Percentiles rank a stretch among this genome's conserved stretches.
These are phyloP conservation scores for Nidularia pulvinata DNA, from an alignment of 768 basidiomycete species.

Conservation along the genomic window DNA sequence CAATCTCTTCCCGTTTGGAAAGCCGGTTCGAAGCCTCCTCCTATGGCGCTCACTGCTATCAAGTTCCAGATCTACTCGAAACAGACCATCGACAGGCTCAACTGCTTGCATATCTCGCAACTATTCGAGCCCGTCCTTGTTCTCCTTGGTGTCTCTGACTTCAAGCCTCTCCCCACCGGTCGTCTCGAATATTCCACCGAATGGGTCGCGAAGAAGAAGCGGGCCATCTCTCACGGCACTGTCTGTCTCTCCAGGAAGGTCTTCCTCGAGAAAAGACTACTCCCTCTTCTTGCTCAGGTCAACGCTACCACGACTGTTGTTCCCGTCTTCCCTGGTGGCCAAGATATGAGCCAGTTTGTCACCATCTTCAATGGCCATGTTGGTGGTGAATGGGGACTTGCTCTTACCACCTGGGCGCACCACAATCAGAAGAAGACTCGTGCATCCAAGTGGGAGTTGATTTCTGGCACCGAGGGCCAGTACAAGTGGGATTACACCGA, in stretches of 20 bases:
- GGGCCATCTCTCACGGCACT: constrained; percentile 7
- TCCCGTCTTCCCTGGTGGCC: constrained; percentile 2
- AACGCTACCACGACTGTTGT: constrained; percentile 5
- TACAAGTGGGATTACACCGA: constrained; percentile 9
- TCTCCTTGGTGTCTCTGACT: constrained; percentile 1
- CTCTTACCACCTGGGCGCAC: constrained; percentile 9
- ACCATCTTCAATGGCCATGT: constrained; percentile 9
- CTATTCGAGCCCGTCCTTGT: neutral
- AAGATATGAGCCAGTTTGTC: constrained; percentile 3
- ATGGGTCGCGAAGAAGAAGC: neutral
- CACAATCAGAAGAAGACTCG: constrained; percentile 1
- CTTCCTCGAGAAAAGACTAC: constrained; percentile 12
- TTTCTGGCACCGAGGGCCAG: constrained; percentile 1
- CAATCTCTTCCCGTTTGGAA: constrained; percentile 10
- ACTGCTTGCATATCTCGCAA: constrained; percentile 1
- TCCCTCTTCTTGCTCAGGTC: constrained; percentile 4
- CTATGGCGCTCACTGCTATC: constrained; percentile 2
- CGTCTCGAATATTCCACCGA: constrained; percentile 4
- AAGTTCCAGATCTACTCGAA: constrained; percentile 5
- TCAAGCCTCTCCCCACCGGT: constrained; percentile 2
- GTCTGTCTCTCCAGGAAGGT: constrained; percentile 8
- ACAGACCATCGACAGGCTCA: neutral
- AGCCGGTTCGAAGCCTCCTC: constrained; percentile 2
- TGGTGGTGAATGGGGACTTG: constrained; percentile 9
- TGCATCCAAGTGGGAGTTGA: constrained; percentile 5